These are phyloP conservation scores for Coffea eugenioides DNA, from an alignment of 257 asterid genomes.

Conservation along the genomic window DNA sequence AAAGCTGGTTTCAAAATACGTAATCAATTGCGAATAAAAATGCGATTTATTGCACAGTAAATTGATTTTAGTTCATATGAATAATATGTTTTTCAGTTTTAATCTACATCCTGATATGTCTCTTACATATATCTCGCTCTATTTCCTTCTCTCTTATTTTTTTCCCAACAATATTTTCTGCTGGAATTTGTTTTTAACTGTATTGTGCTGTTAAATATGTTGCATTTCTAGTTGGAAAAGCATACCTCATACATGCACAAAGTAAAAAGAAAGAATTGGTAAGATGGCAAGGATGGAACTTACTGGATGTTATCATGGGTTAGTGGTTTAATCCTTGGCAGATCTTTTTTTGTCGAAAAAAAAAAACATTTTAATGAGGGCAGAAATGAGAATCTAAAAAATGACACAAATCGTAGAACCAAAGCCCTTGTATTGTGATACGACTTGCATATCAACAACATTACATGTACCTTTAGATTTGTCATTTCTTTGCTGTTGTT, in stretches of 20 bases:
- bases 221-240: background rate
- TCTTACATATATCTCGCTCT: background rate
- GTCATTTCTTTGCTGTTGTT: background rate
- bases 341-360: too few species aligned
- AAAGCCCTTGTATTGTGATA: background rate
- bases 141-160: background rate
- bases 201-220: background rate
- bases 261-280: too few species aligned
- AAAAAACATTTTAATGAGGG: too few species aligned
- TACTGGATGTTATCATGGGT: too few species aligned
- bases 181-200: background rate
- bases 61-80: background rate
- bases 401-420: too few species aligned
- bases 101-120: background rate
- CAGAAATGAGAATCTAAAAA: too few species aligned
- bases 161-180: background rate
- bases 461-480: background rate
- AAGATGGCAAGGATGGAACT: too few species aligned
- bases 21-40: background rate
- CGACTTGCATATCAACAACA: background rate
- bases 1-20: background rate
- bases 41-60: background rate
- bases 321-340: too few species aligned
- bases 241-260: too few species aligned
- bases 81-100: background rate